Percentiles rank a stretch among this genome's conserved stretches.
Evolutionary conservation across 2,329 filamentous ascomycete genomes (phyloP).

Genomic region (Penicillium sp.): DNA sequence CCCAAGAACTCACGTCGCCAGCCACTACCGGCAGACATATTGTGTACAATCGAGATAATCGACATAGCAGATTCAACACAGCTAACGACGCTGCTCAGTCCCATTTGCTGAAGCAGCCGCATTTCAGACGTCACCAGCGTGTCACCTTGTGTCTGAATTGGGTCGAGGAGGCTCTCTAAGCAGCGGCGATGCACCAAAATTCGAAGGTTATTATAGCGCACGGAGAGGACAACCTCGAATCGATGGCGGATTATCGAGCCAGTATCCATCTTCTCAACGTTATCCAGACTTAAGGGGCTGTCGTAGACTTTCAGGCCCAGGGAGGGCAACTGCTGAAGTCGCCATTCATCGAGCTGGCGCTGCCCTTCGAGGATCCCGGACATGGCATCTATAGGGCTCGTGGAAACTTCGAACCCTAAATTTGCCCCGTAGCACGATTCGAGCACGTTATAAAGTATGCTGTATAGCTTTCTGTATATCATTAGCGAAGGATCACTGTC

Average conservation of each 20-base stretch:
- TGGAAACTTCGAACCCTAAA: conserved; percentile 39
- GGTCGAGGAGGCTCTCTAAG: conserved; percentile 41
- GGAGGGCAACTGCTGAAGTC: conserved; percentile 2
- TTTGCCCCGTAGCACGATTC: conserved; percentile 52
- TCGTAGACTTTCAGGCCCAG: not conserved
- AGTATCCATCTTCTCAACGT: conserved; percentile 9
- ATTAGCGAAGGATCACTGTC: not conserved
- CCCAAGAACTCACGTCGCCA: conserved; percentile 30
- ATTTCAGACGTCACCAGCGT: conserved; percentile 8
- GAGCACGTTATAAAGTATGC: conserved; percentile 40
- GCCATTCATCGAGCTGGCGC: conserved; percentile 16
- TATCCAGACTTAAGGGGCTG: not conserved
- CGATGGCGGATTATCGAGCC: conserved; percentile 9
- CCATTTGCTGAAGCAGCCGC: conserved; percentile 33
- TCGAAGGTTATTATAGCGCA: conserved; percentile 49
- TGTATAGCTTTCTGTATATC: conserved; percentile 31
- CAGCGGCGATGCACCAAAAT: conserved; percentile 48
- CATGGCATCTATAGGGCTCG: conserved; percentile 32
- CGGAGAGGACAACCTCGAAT: conserved; percentile 49
- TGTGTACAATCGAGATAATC: conserved; percentile 33
- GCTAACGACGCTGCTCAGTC: conserved; percentile 14
- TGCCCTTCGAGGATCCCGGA: conserved; percentile 38
- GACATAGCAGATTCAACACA: conserved; percentile 37
- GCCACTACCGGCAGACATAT: conserved; percentile 20
- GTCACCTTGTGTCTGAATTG: not conserved